Evolutionary conservation across 495 filamentous ascomycete species (phyloP).

Genomic region (Jackrogersella minutella): DNA sequence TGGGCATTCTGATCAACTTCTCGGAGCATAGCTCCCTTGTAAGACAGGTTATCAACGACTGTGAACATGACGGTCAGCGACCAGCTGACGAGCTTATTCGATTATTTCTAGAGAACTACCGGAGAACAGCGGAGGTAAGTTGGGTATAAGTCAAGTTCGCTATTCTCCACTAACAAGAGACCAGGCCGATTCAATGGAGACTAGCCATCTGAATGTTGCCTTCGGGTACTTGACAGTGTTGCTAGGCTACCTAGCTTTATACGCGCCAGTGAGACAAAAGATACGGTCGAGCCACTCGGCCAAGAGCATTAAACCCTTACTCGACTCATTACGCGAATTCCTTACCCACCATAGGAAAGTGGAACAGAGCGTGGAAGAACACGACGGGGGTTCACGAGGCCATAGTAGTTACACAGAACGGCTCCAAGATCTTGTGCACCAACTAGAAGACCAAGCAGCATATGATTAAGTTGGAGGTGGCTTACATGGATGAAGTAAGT

Average conservation of each 20-base stretch:
- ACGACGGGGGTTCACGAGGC: slow-evolving; percentile 52
- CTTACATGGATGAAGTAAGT: not conserved
- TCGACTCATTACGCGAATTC: slow-evolving; percentile 89
- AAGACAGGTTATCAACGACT: slow-evolving; percentile 42
- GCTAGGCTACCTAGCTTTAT: slow-evolving; percentile 78
- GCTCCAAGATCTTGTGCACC: slow-evolving; percentile 63
- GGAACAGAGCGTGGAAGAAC: slow-evolving; percentile 63
- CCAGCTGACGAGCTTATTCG: slow-evolving; percentile 57
- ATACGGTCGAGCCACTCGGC: slow-evolving; percentile 64
- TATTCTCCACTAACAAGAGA: slow-evolving; percentile 17
- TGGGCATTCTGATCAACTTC: slow-evolving; percentile 90
- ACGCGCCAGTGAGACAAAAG: slow-evolving; percentile 57
- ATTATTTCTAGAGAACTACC: slow-evolving; percentile 62
- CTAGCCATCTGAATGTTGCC: slow-evolving; percentile 85
- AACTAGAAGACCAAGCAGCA: slow-evolving; percentile 46
- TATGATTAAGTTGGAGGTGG: slow-evolving; percentile 24
- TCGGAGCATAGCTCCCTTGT: slow-evolving; percentile 67
- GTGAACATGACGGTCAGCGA: slow-evolving; percentile 38
- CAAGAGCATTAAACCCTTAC: slow-evolving; percentile 66
- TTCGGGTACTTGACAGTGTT: slow-evolving; percentile 90
- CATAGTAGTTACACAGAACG: slow-evolving; percentile 65
- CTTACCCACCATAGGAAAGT: slow-evolving; percentile 78
- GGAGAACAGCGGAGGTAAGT: slow-evolving; percentile 59
- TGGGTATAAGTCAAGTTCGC: slow-evolving; percentile 5
- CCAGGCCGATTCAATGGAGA: slow-evolving; percentile 84